Conservation (phyloP, 179 eudicot genomes). For the Dionaea muscipula region DNA sequence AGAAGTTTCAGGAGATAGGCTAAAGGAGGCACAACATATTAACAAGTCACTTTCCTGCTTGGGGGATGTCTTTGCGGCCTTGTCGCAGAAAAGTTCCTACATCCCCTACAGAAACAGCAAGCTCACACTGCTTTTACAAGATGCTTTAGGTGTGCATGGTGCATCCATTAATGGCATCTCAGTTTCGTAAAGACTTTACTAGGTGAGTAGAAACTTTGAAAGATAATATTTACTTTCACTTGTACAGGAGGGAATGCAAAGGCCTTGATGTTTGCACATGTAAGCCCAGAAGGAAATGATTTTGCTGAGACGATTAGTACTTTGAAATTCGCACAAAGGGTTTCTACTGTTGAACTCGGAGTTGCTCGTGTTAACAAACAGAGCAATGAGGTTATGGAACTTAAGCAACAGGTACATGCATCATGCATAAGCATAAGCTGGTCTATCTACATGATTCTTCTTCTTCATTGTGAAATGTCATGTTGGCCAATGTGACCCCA, state of each 20-base stretch:
- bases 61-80: slow-evolving; percentile 72
- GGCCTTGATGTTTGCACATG: slow-evolving; percentile 78
- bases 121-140: slow-evolving; percentile 68
- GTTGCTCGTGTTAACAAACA: slow-evolving; percentile 54
- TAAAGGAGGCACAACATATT: slow-evolving; percentile 3
- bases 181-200: too few species aligned
- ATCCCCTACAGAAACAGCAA: slow-evolving; percentile 70
- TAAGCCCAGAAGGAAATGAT: slow-evolving; percentile 74
- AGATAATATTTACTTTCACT: neutral
- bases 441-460: too few species aligned
- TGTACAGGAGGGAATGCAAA: slow-evolving; percentile 63
- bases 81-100: slow-evolving; percentile 67
- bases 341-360: slow-evolving; percentile 73
- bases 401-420: slow-evolving; percentile 54
- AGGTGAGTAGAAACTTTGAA: too few species aligned
- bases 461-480: too few species aligned
- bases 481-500: too few species aligned
- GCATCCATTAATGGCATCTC: too few species aligned
- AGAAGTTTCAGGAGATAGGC: neutral
- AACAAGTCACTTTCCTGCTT: slow-evolving; percentile 60
- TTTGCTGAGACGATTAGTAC: slow-evolving; percentile 64
- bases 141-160: slow-evolving; percentile 50
- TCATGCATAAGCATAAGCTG: too few species aligned
- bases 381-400: slow-evolving; percentile 57
- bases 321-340: slow-evolving; percentile 72